A percentile compares a stretch with the other conserved stretches of the same genome.
phyloP scores from a whole-genome alignment of 495 filamentous ascomycete species.

The Hypoxylon crocopeplum region DNA sequence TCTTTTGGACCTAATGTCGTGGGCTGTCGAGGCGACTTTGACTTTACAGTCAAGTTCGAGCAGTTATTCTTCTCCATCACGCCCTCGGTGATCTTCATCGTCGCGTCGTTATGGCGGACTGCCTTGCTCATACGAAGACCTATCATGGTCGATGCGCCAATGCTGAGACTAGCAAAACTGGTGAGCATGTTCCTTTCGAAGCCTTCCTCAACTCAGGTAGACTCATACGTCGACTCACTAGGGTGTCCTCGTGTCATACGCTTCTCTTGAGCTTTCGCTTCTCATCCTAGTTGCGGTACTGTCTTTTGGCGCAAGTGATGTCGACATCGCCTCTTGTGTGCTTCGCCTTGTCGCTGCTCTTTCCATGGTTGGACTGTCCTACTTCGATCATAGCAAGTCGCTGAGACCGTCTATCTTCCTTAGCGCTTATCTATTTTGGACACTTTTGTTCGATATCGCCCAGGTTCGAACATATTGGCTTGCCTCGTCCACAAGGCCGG shows the following conservation, averaged over 20 bases:
- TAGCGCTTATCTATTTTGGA: conserved; percentile 47
- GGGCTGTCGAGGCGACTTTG: conserved; percentile 45
- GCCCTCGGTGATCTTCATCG: conserved; percentile 50
- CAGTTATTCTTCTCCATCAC: conserved; percentile 53
- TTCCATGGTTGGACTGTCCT: conserved; percentile 38
- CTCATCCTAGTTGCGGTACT: conserved; percentile 39
- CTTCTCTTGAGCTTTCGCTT: conserved; percentile 43
- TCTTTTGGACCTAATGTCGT: conserved; percentile 25
- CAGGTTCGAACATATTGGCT: conserved; percentile 52
- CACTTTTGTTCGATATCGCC: conserved; percentile 50
- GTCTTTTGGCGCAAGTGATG: conserved; percentile 35
- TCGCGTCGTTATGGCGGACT: conserved; percentile 45
- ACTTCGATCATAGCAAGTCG: conserved; percentile 47
- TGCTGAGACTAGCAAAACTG: conserved; percentile 46
- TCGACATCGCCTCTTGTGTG: conserved; percentile 41
- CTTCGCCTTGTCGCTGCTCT: conserved; percentile 41
- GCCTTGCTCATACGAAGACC: conserved; percentile 42
- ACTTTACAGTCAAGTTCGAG: conserved; percentile 58
- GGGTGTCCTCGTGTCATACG: conserved; percentile 38
- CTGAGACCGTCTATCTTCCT: conserved; percentile 52
- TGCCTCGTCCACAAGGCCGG: conserved; percentile 10
- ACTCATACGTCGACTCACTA: conserved; percentile 2
- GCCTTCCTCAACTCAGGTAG: neutral
- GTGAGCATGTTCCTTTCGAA: conserved; percentile 28
- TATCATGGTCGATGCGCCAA: conserved; percentile 43